A percentile compares a stretch with the other conserved stretches of the same genome.
These are phyloP conservation scores for Sporisorium reilianum DNA, from an alignment of 1,284 basidiomycete species.

Conservation along the genomic window DNA sequence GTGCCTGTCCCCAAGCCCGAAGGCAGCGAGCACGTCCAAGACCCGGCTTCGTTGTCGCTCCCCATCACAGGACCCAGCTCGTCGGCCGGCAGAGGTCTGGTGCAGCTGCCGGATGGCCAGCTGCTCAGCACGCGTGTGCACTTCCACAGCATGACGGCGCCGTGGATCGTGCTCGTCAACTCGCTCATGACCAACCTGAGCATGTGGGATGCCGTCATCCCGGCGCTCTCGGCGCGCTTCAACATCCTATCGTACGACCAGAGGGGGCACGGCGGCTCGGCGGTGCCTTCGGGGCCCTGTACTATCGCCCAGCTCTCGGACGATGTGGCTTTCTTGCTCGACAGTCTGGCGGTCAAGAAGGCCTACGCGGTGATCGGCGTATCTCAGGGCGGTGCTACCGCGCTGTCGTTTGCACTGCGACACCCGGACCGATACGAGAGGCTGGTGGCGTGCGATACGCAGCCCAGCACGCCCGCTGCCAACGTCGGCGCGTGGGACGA, in stretches of 20 bases:
- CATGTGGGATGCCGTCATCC: conserved; percentile 70
- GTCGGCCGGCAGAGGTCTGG: conserved; percentile 45
- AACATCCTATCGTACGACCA: conserved; percentile 71
- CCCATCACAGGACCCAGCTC: conserved; percentile 43
- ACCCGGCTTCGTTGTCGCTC: conserved; percentile 17
- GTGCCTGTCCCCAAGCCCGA: conserved; percentile 65
- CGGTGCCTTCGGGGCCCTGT: conserved; percentile 66
- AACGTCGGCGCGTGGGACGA: conserved; percentile 71
- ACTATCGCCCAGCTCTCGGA: conserved; percentile 70
- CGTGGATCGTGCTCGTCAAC: conserved; percentile 71
- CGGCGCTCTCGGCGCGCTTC: conserved; percentile 66
- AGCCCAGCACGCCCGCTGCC: conserved; percentile 70
- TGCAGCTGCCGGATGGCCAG: conserved; percentile 54
- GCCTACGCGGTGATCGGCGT: conserved; percentile 70
- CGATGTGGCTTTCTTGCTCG: conserved; percentile 69
- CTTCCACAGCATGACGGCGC: conserved; percentile 57
- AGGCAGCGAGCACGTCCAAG: conserved; percentile 48
- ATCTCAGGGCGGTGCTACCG: conserved; percentile 71
- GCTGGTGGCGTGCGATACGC: conserved; percentile 71
- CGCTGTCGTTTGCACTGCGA: conserved; percentile 69
- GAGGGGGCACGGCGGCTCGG: conserved; percentile 70
- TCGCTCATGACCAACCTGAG: conserved; percentile 71
- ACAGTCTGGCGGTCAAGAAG: conserved; percentile 65
- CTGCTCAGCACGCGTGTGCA: conserved; percentile 55
- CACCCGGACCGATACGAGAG: conserved; percentile 65